Evolutionary conservation across 2,329 filamentous ascomycete genomes (phyloP), one percentile per base, ranked within the genome.

Genomic region (Parastagonospora nodorum): DNA sequence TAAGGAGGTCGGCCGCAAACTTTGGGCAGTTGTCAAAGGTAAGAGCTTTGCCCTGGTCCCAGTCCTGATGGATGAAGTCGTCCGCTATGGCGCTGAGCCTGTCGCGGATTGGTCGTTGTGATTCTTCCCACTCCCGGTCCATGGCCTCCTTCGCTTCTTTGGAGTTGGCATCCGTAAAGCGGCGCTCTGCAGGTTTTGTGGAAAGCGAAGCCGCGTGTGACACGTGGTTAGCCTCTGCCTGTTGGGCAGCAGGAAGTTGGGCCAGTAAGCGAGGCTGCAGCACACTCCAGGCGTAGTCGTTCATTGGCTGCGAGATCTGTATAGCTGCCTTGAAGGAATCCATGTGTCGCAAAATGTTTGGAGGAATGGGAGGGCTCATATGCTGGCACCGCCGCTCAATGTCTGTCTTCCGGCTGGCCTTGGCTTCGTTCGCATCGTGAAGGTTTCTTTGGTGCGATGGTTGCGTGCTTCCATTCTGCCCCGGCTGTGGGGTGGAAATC

Each of bases 311-410:
- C 8, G 83, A 82, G 32, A 90, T 88, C 56, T 89, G 84, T 39
- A 89, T 81, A 28, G 89, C 86, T 32, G 87, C 88, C 65, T 88
- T 84, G 69, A 91, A 93, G 1, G 88, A 85, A 40, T 88, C 82
- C 72, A 91, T 89, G 64, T 88, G 85, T 48, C 81, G 81, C 50
- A 92, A 77, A 36, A 89, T 78, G 57, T 79, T 80, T 33, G 85
- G 74, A 42, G 78, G 75, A 49, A 93, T 76, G 1, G 89, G 87
- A 24, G 88, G 88, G 29, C 85, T 73, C 42, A 93, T 79, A 41
- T 82, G 77, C 69, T 82, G 74, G 64, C 87, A 89, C 27, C 88
- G 83, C 44, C 82, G 81, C 69, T 92, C 88, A 63, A 93, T 92
- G 60, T 91, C 89, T 11, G 79, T 77, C 67, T 83, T 84, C 54